These are phyloP conservation scores for Candida tallmaniae DNA, from an alignment of 805 yeast genomes.

Conservation along the genomic window DNA sequence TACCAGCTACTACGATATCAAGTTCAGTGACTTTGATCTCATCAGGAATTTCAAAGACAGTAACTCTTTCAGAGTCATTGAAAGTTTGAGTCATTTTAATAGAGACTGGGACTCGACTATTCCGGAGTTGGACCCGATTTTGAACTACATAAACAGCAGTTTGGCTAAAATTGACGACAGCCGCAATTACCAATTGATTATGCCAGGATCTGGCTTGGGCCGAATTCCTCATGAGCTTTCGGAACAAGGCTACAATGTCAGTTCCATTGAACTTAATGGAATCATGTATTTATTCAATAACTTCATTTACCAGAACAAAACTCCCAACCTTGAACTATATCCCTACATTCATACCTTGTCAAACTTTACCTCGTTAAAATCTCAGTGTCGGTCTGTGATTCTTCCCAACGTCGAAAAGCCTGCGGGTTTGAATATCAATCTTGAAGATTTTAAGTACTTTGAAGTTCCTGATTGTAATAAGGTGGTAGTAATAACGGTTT, in stretches of 20 bases:
- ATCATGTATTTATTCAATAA: slow-evolving; percentile 70
- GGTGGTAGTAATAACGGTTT: slow-evolving; percentile 60
- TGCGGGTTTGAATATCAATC: slow-evolving; percentile 40
- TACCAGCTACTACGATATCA: slow-evolving; percentile 42
- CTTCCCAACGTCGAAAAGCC: slow-evolving; percentile 36
- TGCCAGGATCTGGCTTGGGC: slow-evolving; percentile 91
- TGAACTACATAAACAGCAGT: slow-evolving; percentile 46
- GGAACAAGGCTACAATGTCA: slow-evolving; percentile 44
- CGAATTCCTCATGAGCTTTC: slow-evolving; percentile 66
- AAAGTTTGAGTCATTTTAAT: slow-evolving; percentile 67
- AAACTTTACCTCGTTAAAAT: slow-evolving; percentile 45
- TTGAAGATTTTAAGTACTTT: slow-evolving; percentile 65
- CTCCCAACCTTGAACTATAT: slow-evolving; percentile 14
- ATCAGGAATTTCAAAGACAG: slow-evolving; percentile 10
- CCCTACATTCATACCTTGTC: slow-evolving; percentile 67
- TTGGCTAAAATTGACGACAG: slow-evolving; percentile 40
- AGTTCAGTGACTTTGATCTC: slow-evolving; percentile 28
- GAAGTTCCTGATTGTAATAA: slow-evolving; percentile 25
- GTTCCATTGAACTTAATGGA: slow-evolving; percentile 72
- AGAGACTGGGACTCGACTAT: slow-evolving; percentile 66
- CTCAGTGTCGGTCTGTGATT: slow-evolving; percentile 48
- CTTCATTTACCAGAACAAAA: slow-evolving; percentile 43
- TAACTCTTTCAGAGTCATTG: slow-evolving; percentile 44
- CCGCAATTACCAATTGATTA: slow-evolving; percentile 50
- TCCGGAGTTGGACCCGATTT: slow-evolving; percentile 42